Percentiles rank a stretch among this genome's conserved stretches.
Evolutionary conservation across 768 basidiomycete genomes (phyloP).

Genomic region (Lactifluus subvellereus): DNA sequence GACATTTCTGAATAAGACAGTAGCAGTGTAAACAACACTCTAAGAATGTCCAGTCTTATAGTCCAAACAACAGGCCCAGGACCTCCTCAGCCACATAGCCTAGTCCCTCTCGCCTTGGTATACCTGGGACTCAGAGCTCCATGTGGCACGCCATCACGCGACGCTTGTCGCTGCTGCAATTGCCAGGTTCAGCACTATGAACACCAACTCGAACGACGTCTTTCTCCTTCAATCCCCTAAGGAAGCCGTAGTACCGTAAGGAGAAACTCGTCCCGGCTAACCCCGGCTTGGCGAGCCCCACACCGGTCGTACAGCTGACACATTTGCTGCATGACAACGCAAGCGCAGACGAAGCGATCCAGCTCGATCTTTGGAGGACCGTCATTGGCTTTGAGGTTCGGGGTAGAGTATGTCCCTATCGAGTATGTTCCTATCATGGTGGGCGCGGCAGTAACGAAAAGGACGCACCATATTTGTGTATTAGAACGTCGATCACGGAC

Average conservation of each 20-base stretch:
- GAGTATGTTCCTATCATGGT: background rate
- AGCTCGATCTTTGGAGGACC: background rate
- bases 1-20: background rate
- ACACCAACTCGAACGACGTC: background rate
- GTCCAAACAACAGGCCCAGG: background rate
- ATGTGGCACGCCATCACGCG: background rate
- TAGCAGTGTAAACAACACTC: background rate
- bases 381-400: background rate
- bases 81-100: background rate
- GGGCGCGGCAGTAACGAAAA: background rate
- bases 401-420: background rate
- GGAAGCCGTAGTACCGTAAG: background rate
- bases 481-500: background rate
- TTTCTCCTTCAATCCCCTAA: background rate
- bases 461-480: slow-evolving; percentile 6
- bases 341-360: slow-evolving; percentile 8
- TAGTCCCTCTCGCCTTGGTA: background rate
- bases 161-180: background rate
- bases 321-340: slow-evolving; percentile 7
- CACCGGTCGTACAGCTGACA: slow-evolving; percentile 3
- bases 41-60: background rate
- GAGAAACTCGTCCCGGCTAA: slow-evolving; percentile 6
- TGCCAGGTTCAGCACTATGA: background rate
- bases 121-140: background rate
- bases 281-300: background rate